Percentiles rank a stretch among this genome's conserved stretches.
These are phyloP conservation scores for Monosporascus sp. DNA, from an alignment of 2,329 filamentous ascomycete species.

Conservation along the genomic window DNA sequence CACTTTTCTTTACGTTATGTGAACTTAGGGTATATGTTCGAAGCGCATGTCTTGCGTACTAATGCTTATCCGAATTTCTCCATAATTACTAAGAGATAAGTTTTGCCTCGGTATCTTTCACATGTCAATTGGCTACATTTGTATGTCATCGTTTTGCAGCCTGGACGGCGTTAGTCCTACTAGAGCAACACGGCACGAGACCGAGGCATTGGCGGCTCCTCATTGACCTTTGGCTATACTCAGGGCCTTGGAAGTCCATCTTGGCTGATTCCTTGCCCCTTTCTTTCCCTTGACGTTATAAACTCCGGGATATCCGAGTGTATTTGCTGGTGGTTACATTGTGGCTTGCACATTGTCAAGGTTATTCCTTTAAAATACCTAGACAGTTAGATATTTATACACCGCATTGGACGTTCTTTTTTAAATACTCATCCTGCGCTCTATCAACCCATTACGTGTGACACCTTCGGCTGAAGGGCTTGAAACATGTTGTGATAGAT, in stretches of 20 bases:
- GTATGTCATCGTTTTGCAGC: no score
- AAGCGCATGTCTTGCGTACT: no score
- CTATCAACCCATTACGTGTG: neutral
- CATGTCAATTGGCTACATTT: no score
- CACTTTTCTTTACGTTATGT: no score
- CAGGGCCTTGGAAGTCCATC: neutral
- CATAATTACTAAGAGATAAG: no score
- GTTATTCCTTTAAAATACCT: neutral
- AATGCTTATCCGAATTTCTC: no score
- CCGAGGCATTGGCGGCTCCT: neutral
- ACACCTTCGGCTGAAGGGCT: neutral
- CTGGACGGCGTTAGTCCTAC: constrained; percentile 6
- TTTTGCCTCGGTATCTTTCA: no score
- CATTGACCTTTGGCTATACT: neutral
- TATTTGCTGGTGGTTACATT: neutral
- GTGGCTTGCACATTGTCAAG: neutral
- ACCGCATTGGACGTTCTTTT: neutral
- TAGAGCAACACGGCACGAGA: neutral
- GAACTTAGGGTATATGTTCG: no score
- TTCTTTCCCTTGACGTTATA: neutral
- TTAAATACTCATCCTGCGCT: no score
- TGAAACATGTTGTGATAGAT: no score
- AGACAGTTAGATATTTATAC: neutral
- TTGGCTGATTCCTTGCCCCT: neutral
- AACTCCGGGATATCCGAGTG: neutral